Base-by-base conservation (phyloP, 257 asterid species). In the Handroanthus guayacan region DNA sequence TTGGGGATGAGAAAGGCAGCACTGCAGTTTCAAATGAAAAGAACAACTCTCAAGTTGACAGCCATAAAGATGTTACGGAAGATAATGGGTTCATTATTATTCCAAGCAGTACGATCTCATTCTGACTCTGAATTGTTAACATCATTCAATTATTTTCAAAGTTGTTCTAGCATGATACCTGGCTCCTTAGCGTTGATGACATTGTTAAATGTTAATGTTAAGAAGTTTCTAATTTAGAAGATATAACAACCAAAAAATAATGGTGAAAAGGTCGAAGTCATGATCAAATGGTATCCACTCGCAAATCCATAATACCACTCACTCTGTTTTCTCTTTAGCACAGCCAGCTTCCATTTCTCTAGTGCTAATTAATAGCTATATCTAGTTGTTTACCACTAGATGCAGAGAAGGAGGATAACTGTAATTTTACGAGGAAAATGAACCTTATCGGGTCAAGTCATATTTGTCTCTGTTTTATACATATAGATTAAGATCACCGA, bases 11-110 rank as follows among this genome's bases (percentile, higher is more conserved):
- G 77, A 83, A 81, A 80, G 92, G 87, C 71, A 65, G 64, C 75
- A 12, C 75, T 16, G 73, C 70, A 12, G 86, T 57, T 56, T 75
- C 89, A 39, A 79, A 71, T 77, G 92, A 83, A 76, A 89, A 63
- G 65, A 70, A 55, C 65, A 77, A 80, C 81, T 74, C 77, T 74
- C 82, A 75, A 45, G 84, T 79, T 51, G 86, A 81, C 81, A 85
- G 84, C 80, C 97, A 95, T 78, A 78, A 80, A 17, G 97, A 95
- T 60, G 98, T 95, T 80, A 76, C 81, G 52, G 97, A 93, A 77
- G 91, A 89, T 17, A 85, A 87, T 69, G 98, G 99, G 75, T 86
- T 86, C 84, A 86, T 93, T 58, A 81, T 88, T 45, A 90, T 93
- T 71, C 99, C 98, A 44, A 68, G 73, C 77, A 84, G 98, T 95